Base-by-base conservation (phyloP, 768 basidiomycete genomes). In the Boletus pseudopeckii region DNA sequence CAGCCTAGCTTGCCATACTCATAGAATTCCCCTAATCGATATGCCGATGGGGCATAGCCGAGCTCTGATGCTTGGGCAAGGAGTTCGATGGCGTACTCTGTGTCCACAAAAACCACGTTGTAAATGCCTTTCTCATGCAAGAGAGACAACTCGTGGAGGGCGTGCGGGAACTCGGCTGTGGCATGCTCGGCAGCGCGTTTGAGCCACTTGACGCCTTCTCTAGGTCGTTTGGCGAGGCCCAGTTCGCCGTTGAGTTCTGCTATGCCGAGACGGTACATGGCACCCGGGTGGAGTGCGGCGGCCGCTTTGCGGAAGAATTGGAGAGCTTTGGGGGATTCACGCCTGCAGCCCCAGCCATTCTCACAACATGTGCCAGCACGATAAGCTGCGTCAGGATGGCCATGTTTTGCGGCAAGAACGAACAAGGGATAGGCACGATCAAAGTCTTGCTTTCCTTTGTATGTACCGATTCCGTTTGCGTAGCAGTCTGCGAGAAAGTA, bases 1-100 rank as follows among this genome's bases (percentile, higher is more conserved):
- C 97, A 98, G 9, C 94, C 95, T 84, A 98, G 88, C 77, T 92
- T 95, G 34, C 97, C 97, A 70, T 98, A 99, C 76, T 99, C 97
- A 70, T 99, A 99, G 71, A 95, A 98, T 73, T 98, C 96, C 24
- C 97, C 97, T 52, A 98, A 74, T 55, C 92, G 85, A 74, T 94
- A 92, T 32, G 97, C 97, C 59, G 91, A 94, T 17, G 96, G 92
- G 9, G 96, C 93, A 72, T 98, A 98, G 5, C 94, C 94, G 24
- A 99, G 80, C 71, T 98, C 97, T 0, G 92, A 85, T 24, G 95
- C 96, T 67, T 97, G 92, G 3, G 97, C 97, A 39, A 98, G 76
- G 11, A 98, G 77, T 72, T 99, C 97, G 1, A 88, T 85, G 1
- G 96, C 87, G 64, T 99, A 99, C 64, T 98, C 96, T 58, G 85